Evolutionary conservation across 257 asterid species (phyloP).

Genomic region (Nicotiana sylvestris): DNA sequence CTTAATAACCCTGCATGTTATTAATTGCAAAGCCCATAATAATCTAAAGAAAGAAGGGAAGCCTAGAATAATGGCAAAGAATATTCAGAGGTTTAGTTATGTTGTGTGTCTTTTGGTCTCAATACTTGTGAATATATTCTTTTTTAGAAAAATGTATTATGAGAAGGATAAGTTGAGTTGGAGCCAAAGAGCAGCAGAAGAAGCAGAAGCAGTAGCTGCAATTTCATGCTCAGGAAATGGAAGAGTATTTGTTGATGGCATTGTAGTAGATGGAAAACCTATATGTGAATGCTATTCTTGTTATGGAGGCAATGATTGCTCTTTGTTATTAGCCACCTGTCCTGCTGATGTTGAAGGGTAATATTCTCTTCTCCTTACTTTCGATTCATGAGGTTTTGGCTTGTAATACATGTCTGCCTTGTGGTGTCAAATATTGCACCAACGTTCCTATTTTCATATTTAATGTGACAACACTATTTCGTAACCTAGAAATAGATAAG

Average conservation of each 20-base stretch:
- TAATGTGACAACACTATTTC: background rate
- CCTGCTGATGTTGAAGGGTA: conserved; percentile 52
- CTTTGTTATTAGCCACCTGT: conserved; percentile 33
- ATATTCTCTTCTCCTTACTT: background rate
- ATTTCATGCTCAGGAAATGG: conserved; percentile 63
- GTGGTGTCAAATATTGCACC: too few species aligned
- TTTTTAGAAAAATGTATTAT: background rate
- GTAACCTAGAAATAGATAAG: background rate
- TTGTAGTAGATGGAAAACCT: conserved; percentile 26
- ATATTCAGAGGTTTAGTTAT: background rate
- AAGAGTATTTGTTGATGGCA: conserved; percentile 51
- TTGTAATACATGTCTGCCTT: too few species aligned
- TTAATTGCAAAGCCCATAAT: too few species aligned
- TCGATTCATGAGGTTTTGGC: background rate
- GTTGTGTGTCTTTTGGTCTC: conserved; percentile 33
- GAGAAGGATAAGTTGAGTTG: conserved; percentile 32
- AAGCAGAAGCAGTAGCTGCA: conserved; percentile 57
- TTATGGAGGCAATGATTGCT: conserved; percentile 54
- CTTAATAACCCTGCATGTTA: background rate
- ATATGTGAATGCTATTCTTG: conserved; percentile 68
- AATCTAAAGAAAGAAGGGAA: too few species aligned
- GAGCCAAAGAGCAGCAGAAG: conserved; percentile 50
- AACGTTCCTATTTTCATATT: too few species aligned
- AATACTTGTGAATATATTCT: conserved; percentile 28
- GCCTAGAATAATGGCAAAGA: too few species aligned